phyloP scores from a whole-genome alignment of 2,329 filamentous ascomycete genomes.

The Neofusicoccum umdonicola region DNA sequence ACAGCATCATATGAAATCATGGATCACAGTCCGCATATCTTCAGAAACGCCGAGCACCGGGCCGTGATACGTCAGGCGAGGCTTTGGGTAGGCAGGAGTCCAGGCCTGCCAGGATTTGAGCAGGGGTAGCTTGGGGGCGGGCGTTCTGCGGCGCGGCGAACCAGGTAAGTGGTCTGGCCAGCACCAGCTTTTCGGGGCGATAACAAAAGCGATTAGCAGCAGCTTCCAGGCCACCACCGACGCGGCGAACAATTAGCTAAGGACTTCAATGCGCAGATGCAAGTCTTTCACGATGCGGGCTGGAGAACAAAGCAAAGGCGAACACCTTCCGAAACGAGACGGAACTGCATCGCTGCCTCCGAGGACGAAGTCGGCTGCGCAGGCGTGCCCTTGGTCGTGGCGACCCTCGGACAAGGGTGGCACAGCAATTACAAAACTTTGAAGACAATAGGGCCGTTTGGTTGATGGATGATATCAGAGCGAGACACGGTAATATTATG shows the following conservation, averaged over 20 bases:
- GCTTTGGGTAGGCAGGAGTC: background rate
- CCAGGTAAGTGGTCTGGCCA: background rate
- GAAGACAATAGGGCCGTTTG: slow-evolving; percentile 4
- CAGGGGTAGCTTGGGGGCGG: slow-evolving; percentile 5
- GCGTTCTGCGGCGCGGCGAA: slow-evolving; percentile 1
- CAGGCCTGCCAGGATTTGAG: background rate
- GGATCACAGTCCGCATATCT: slow-evolving; percentile 1
- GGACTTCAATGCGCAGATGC: background rate
- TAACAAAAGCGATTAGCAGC: background rate
- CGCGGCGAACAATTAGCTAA: background rate
- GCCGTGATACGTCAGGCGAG: background rate
- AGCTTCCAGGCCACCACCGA: slow-evolving; percentile 2
- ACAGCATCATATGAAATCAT: slow-evolving; percentile 16
- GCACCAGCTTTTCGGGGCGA: background rate
- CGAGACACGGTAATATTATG: slow-evolving; percentile 9
- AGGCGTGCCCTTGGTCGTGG: background rate
- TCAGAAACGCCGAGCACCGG: background rate
- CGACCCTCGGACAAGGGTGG: slow-evolving; percentile 5
- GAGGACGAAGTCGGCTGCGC: background rate
- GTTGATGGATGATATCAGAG: slow-evolving; percentile 6
- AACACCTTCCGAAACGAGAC: slow-evolving; percentile 11
- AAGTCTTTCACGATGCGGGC: background rate
- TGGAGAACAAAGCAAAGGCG: slow-evolving; percentile 1
- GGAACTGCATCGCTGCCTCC: background rate
- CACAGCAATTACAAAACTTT: slow-evolving; percentile 16